phyloP scores from a whole-genome alignment of 1,284 basidiomycete genomes.

The Leccinum ponderosum region DNA sequence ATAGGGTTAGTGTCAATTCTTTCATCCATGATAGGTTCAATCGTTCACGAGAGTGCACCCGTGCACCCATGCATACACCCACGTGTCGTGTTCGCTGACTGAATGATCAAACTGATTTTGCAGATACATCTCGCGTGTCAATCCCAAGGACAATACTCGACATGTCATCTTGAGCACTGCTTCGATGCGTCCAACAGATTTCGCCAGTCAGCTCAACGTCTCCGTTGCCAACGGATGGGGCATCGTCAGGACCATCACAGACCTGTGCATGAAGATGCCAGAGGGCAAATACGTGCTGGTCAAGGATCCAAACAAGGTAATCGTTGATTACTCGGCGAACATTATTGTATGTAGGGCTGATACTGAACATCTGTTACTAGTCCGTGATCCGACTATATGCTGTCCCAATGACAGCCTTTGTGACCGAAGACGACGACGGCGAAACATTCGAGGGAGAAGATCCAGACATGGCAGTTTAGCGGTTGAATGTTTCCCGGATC shows the following conservation, averaged over 20 bases:
- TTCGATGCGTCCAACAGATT: constrained; percentile 92
- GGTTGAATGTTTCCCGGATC: constrained; percentile 3
- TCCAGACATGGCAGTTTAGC: constrained; percentile 37
- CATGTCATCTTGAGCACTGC: constrained; percentile 96
- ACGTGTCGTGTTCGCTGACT: constrained; percentile 12
- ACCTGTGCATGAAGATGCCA: constrained; percentile 91
- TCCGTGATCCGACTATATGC: constrained; percentile 92
- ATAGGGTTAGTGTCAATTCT: constrained; percentile 71
- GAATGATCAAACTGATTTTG: constrained; percentile 9
- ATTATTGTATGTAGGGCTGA: constrained; percentile 5
- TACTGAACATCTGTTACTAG: constrained; percentile 42
- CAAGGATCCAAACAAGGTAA: constrained; percentile 95
- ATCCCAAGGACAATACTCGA: constrained; percentile 91
- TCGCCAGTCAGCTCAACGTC: constrained; percentile 94
- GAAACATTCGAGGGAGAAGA: constrained; percentile 53
- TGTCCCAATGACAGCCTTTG: constrained; percentile 87
- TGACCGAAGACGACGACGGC: constrained; percentile 60
- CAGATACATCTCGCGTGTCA: constrained; percentile 91
- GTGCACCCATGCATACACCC: neutral
- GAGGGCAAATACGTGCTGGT: constrained; percentile 96
- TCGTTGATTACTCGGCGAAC: neutral
- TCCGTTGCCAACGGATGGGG: constrained; percentile 98
- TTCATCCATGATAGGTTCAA: constrained; percentile 7
- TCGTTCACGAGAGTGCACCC: neutral
- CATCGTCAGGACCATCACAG: constrained; percentile 92